phyloP scores from a whole-genome alignment of 345 rosid species.

The Gossypium anomalum region DNA sequence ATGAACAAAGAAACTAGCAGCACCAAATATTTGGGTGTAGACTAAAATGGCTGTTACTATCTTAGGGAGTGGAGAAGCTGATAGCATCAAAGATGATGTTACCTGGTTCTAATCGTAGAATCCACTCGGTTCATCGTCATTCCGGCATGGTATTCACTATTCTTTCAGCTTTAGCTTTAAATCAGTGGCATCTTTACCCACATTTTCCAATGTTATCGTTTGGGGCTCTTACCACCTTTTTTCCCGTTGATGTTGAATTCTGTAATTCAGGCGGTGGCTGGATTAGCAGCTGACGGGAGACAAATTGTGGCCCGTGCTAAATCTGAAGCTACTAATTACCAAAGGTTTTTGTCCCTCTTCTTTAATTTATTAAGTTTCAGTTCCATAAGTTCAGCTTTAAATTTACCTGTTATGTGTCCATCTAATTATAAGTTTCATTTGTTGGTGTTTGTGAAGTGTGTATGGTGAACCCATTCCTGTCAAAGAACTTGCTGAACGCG shows the following conservation, averaged over 20 bases:
- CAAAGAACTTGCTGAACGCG: slow-evolving; percentile 92
- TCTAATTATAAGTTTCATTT: slow-evolving; percentile 4
- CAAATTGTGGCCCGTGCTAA: slow-evolving; percentile 93
- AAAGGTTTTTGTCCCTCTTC: slow-evolving; percentile 46
- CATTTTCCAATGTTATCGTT: not conserved
- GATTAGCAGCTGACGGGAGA: slow-evolving; percentile 98
- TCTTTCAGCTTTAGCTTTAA: not conserved
- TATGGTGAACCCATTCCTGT: slow-evolving; percentile 91
- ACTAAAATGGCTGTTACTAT: not conserved
- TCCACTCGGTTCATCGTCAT: slow-evolving; percentile 94
- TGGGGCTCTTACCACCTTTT: not conserved
- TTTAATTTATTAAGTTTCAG: not conserved
- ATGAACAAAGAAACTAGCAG: not conserved
- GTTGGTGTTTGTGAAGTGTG: slow-evolving; percentile 39
- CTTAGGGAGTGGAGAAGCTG: slow-evolving; percentile 98
- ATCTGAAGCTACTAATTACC: slow-evolving; percentile 81
- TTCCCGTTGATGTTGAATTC: not conserved
- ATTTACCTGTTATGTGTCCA: not conserved
- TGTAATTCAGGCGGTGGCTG: slow-evolving; percentile 81
- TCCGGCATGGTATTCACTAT: slow-evolving; percentile 70
- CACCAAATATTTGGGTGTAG: not conserved
- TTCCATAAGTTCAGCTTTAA: not conserved
- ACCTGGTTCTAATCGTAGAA: slow-evolving; percentile 89
- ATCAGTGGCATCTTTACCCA: not conserved
- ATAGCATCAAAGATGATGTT: slow-evolving; percentile 98